Evolutionary conservation across 805 yeast species (phyloP).

Genomic region (Komagataella mondaviorum): DNA sequence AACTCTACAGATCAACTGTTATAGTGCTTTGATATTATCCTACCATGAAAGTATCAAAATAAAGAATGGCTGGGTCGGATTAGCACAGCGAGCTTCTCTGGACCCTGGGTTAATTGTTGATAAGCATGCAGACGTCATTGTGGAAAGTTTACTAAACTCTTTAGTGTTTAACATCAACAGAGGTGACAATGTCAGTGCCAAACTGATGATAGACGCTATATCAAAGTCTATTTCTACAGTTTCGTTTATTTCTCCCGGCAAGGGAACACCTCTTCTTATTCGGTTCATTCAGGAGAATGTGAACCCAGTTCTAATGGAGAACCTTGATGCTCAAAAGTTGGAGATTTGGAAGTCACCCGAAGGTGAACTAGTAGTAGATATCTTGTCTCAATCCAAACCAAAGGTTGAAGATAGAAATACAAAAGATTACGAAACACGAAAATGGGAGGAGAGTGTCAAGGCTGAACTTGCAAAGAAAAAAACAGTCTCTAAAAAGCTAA

Average conservation of each 20-base stretch:
- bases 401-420: constrained; percentile 53
- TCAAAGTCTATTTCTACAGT: constrained; percentile 31
- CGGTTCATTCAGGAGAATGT: constrained; percentile 30
- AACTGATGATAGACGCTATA: constrained; percentile 38
- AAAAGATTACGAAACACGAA: constrained; percentile 71
- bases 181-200: constrained; percentile 14
- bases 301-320: constrained; percentile 16
- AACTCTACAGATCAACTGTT: not conserved
- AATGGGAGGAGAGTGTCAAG: constrained; percentile 84
- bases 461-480: constrained; percentile 48
- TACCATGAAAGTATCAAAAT: constrained; percentile 26
- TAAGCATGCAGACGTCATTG: constrained; percentile 10
- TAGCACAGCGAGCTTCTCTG: constrained; percentile 40
- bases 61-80: constrained; percentile 64
- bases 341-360: constrained; percentile 57
- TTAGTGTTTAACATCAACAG: not conserved
- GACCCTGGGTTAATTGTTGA: constrained; percentile 54
- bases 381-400: constrained; percentile 28
- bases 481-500: constrained; percentile 34
- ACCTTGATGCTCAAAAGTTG: constrained; percentile 35
- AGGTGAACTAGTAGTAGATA: constrained; percentile 57
- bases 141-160: constrained; percentile 5
- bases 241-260: constrained; percentile 47
- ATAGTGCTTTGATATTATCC: constrained; percentile 20
- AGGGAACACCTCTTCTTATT: constrained; percentile 37